Evolutionary conservation across 2,329 filamentous ascomycete species (phyloP).

Genomic region (Conoideocrella luteorostrata): DNA sequence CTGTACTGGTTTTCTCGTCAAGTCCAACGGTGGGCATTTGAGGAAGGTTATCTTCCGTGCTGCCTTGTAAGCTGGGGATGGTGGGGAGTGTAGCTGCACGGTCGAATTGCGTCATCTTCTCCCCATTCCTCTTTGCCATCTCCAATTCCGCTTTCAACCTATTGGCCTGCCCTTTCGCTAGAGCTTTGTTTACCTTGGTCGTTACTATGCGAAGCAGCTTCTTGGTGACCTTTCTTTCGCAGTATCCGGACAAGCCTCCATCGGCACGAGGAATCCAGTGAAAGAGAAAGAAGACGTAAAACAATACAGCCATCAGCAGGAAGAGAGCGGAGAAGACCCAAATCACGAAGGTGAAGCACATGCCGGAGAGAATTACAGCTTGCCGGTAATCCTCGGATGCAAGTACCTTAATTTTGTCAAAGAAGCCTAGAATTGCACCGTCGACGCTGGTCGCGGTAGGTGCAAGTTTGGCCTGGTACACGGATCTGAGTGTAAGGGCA

Average conservation of each 20-base stretch:
- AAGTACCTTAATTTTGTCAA: slow-evolving; percentile 70
- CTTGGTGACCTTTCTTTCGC: slow-evolving; percentile 84
- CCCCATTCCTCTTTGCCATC: slow-evolving; percentile 47
- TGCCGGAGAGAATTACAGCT: slow-evolving; percentile 76
- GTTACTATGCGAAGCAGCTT: slow-evolving; percentile 79
- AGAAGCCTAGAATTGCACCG: slow-evolving; percentile 67
- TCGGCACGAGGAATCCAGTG: slow-evolving; percentile 82
- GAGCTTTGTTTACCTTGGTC: slow-evolving; percentile 79
- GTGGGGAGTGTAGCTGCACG: slow-evolving; percentile 64
- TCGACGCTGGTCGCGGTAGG: slow-evolving; percentile 45
- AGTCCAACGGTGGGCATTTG: slow-evolving; percentile 53
- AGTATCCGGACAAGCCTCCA: slow-evolving; percentile 77
- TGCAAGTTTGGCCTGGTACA: slow-evolving; percentile 71
- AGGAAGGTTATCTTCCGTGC: slow-evolving; percentile 43
- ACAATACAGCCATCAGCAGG: slow-evolving; percentile 65
- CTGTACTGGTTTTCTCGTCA: slow-evolving; percentile 53
- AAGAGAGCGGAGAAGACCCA: slow-evolving; percentile 79
- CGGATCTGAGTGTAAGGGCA: slow-evolving; percentile 77
- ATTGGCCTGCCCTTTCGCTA: slow-evolving; percentile 68
- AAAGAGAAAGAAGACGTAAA: slow-evolving; percentile 87
- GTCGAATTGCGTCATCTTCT: slow-evolving; percentile 37
- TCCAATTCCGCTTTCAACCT: slow-evolving; percentile 45
- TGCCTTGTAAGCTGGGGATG: slow-evolving; percentile 33
- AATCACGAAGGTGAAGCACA: slow-evolving; percentile 85
- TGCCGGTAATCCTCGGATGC: slow-evolving; percentile 70